phyloP scores from a whole-genome alignment of 2,329 filamentous ascomycete species.

The Claviceps sp. region DNA sequence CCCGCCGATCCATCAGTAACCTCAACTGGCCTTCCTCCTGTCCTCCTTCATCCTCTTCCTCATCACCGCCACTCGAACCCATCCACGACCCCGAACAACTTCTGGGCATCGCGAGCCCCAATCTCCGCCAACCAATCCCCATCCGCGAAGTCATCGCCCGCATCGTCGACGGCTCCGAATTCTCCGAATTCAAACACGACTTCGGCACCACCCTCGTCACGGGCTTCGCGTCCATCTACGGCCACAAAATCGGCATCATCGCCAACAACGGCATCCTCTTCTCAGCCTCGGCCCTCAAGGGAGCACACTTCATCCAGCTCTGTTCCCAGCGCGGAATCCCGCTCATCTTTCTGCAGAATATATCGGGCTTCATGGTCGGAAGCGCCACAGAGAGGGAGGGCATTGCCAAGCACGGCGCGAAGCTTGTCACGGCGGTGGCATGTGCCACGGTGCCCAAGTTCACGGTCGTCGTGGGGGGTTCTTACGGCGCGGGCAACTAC shows the following conservation, averaged over 20 bases:
- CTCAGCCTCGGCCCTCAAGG: conserved; percentile 78
- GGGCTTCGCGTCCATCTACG: conserved; percentile 81
- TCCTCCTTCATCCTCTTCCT: conserved; percentile 10
- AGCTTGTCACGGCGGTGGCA: conserved; percentile 88
- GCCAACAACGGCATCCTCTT: conserved; percentile 96
- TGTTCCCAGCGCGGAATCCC: conserved; percentile 84
- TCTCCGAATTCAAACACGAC: conserved; percentile 87
- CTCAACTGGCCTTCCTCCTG: conserved; percentile 64
- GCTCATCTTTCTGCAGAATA: conserved; percentile 89
- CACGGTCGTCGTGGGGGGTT: conserved; percentile 88
- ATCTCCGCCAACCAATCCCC: conserved; percentile 72
- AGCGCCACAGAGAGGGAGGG: conserved; percentile 82
- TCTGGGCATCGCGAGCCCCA: conserved; percentile 77
- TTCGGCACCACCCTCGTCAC: conserved; percentile 86
- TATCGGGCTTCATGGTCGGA: conserved; percentile 97
- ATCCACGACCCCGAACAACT: conserved; percentile 70
- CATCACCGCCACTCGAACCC: conserved; percentile 54
- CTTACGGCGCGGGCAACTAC: conserved; percentile 91
- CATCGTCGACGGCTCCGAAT: conserved; percentile 79
- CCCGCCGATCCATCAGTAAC: conserved; percentile 71
- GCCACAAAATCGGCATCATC: conserved; percentile 80
- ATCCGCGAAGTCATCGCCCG: conserved; percentile 86
- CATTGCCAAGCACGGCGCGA: conserved; percentile 95
- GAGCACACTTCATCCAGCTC: conserved; percentile 92
- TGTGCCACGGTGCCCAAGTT: conserved; percentile 94